Percentiles rank a stretch among this genome's conserved stretches.
phyloP scores from a whole-genome alignment of 148 eudicot genomes.

The Polygonum aviculare region DNA sequence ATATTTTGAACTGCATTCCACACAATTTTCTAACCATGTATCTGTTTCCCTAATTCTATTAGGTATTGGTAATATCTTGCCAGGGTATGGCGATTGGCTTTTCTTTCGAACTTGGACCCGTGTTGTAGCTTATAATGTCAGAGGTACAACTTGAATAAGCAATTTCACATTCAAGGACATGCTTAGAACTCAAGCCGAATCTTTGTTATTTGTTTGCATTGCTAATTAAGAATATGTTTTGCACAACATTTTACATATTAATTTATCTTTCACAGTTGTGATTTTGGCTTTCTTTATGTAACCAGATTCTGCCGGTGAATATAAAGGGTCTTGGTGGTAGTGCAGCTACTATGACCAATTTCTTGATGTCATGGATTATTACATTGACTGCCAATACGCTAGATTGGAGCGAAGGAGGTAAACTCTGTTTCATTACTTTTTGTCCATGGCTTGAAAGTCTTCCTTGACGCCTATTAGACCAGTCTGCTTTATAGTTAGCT shows the following conservation, averaged over 20 bases:
- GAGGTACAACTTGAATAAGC: conserved; percentile 39
- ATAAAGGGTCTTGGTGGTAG: conserved; percentile 85
- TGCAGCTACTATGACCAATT: conserved; percentile 46
- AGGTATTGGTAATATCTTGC: not conserved
- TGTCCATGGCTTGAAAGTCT: not conserved
- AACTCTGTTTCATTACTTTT: too few species aligned
- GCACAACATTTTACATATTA: not conserved
- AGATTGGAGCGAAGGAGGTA: conserved; percentile 74
- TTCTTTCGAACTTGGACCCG: conserved; percentile 69
- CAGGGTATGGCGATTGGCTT: conserved; percentile 18
- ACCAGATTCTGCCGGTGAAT: not conserved
- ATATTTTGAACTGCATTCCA: not conserved
- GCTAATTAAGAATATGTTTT: not conserved
- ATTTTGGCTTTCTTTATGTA: conserved; percentile 28
- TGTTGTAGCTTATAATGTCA: conserved; percentile 94
- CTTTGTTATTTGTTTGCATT: too few species aligned
- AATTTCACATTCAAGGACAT: too few species aligned
- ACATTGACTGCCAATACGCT: conserved; percentile 68
- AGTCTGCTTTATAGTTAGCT: not conserved
- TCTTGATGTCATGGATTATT: conserved; percentile 45
- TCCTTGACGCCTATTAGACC: not conserved
- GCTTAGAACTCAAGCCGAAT: too few species aligned
- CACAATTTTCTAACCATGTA: not conserved
- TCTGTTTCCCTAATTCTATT: too few species aligned
- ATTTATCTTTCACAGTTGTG: not conserved